Conservation (phyloP, 2,329 filamentous ascomycete genomes). For the Fusarium caatingaense region DNA sequence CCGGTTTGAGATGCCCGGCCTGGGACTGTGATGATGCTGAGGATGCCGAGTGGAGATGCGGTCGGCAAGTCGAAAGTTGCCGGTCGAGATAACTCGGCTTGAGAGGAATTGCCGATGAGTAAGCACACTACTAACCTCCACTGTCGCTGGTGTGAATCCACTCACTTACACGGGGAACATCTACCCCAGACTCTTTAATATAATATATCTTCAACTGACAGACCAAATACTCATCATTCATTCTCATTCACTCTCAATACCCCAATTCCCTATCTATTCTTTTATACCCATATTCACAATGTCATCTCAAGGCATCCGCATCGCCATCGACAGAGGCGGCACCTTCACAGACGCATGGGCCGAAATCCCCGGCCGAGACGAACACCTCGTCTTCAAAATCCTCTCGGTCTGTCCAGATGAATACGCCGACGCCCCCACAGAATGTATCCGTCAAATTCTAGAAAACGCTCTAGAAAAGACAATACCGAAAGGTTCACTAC, state of each 20-base stretch:
- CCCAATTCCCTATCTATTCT: not conserved
- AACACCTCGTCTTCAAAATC: conserved; percentile 44
- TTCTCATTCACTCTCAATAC: not conserved
- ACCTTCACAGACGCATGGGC: conserved; percentile 47
- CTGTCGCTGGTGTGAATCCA: not conserved
- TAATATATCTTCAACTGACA: conserved; percentile 34
- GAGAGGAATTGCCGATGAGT: conserved; percentile 25
- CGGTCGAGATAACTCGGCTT: conserved; percentile 15
- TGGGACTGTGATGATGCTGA: not conserved
- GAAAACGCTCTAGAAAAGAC: conserved; percentile 49
- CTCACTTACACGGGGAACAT: conserved; percentile 12
- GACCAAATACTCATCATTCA: conserved; percentile 3
- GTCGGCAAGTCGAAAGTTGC: conserved; percentile 22
- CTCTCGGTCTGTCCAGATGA: conserved; percentile 72
- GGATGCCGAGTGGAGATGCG: conserved; percentile 22
- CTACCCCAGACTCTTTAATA: conserved; percentile 13
- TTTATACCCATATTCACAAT: conserved; percentile 7
- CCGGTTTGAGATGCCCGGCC: not conserved
- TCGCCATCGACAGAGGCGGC: conserved; percentile 47
- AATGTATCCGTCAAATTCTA: conserved; percentile 70
- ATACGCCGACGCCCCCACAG: conserved; percentile 78
- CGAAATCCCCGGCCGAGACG: conserved; percentile 32
- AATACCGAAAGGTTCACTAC: conserved; percentile 49
- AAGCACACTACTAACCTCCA: not conserved
- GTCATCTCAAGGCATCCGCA: conserved; percentile 43